Conservation (phyloP, 345 rosid genomes). For the Camelina hispida region DNA sequence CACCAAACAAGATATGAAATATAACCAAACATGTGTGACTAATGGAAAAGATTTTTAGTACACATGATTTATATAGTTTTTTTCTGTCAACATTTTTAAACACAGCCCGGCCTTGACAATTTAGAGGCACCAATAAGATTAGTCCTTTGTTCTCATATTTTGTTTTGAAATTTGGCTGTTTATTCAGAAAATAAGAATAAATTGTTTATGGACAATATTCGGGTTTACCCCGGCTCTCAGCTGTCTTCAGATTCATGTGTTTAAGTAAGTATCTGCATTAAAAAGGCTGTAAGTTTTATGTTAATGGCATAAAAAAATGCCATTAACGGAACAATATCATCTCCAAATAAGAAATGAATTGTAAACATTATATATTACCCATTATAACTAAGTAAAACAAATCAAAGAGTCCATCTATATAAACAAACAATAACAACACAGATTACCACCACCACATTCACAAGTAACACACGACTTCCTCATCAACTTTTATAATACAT, state of each 20-base stretch:
- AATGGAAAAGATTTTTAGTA: no score
- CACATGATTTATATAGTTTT: no score
- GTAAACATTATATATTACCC: neutral
- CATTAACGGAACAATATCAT: neutral
- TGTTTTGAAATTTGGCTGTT: neutral
- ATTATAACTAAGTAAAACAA: neutral
- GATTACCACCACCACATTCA: conserved; percentile 4
- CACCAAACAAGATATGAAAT: neutral
- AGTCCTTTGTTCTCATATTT: neutral
- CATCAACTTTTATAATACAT: neutral
- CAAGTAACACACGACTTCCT: neutral
- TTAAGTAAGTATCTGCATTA: neutral
- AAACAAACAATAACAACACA: conserved; percentile 26
- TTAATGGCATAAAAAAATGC: conserved; percentile 4
- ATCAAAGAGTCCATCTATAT: neutral
- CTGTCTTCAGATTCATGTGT: conserved; percentile 1
- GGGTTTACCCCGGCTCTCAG: neutral
- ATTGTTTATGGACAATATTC: no score
- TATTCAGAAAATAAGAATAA: neutral
- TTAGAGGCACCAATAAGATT: neutral
- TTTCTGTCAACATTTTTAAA: neutral
- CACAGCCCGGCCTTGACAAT: neutral
- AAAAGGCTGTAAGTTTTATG: neutral
- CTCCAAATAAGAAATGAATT: neutral
- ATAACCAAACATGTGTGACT: neutral